These are phyloP conservation scores for Thuidium tamariscinum DNA, from an alignment of 225 moss, liverwort and hornwort genomes.

Conservation along the genomic window DNA sequence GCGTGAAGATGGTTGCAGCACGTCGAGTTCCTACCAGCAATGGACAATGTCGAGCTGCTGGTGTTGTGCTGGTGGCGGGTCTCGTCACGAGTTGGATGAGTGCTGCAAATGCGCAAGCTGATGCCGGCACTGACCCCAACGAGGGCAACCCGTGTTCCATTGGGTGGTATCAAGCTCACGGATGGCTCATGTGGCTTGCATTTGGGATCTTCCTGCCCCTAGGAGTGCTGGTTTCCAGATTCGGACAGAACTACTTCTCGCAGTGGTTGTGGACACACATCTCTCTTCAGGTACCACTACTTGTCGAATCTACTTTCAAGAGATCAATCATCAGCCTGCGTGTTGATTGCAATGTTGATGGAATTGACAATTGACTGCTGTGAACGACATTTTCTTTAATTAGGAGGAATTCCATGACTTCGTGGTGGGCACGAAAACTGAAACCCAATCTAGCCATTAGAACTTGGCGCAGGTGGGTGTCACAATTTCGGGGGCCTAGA, in stretches of 20 bases:
- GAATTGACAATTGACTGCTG: background rate
- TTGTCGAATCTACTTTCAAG: background rate
- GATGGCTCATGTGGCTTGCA: constrained; percentile 34
- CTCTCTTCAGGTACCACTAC: background rate
- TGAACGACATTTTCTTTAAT: background rate
- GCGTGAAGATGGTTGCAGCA: background rate
- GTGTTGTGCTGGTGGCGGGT: background rate
- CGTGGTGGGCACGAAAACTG: background rate
- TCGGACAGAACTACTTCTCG: constrained; percentile 2
- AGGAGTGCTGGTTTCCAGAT: constrained; percentile 6
- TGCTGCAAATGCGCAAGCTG: constrained; percentile 3
- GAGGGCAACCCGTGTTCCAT: constrained; percentile 15
- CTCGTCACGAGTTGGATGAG: background rate
- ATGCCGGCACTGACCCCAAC: background rate
- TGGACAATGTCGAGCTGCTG: background rate
- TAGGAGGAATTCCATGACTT: background rate
- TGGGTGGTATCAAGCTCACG: constrained; percentile 16
- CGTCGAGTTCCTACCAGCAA: background rate
- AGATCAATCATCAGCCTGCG: background rate
- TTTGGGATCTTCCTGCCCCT: constrained; percentile 20
- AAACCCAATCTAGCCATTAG: background rate
- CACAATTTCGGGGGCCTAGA: background rate
- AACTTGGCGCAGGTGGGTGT: background rate
- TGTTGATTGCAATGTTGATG: background rate
- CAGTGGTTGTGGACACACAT: constrained; percentile 16